Base-by-base conservation (phyloP, 2,329 filamentous ascomycete species). In the Claviceps pazoutovae region DNA sequence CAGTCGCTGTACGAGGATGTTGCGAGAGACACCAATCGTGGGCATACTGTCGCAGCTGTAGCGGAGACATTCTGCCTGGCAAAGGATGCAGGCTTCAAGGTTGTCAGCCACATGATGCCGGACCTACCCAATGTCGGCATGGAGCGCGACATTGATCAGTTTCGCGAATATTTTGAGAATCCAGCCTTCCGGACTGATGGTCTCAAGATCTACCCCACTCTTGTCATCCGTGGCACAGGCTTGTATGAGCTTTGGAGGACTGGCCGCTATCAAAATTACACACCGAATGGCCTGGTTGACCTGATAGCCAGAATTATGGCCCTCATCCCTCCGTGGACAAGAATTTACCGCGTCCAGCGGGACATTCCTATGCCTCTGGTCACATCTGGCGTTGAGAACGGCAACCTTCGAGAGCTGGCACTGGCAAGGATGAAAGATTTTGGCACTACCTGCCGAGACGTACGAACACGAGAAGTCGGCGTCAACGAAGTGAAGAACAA, bases 301-400 rank as follows among this genome's bases (percentile, higher is more conserved):
- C 80, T 98, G 16, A 89, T 98, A 0, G 94, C 93, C 3, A 82
- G 93, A n/a, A 98, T 98, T 50, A 73, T 98, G 56, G 93, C 93
- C 0, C 76, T 98, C 2, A 85, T 98, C 0, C 93, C 93, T 1
- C 93, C 93, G 1, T 98, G 93, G 93, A 98, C 94, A 0, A 83
- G 93, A 56, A 98, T 98, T 62, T 98, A 98, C 72, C 88, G 93
- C 54, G 93, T 98, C 0, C 93, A 98, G 72, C 83, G 93, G 66
- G 93, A 98, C 69, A 98, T 98, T 53, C 93, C 93, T n/a, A 98
- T 98, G 93, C 93, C 93, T 0, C 76, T 98, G 23, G 94, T 98
- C n/a, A 97, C 93, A 0, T 95, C 91, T 0, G 93, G 93, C 42
- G 93, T 98, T 0, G 93, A 98, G 70, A 98, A 98, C 60, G 93